Conservation (phyloP, 2,329 filamentous ascomycete genomes). For the Chrysoporthe austroafricana region DNA sequence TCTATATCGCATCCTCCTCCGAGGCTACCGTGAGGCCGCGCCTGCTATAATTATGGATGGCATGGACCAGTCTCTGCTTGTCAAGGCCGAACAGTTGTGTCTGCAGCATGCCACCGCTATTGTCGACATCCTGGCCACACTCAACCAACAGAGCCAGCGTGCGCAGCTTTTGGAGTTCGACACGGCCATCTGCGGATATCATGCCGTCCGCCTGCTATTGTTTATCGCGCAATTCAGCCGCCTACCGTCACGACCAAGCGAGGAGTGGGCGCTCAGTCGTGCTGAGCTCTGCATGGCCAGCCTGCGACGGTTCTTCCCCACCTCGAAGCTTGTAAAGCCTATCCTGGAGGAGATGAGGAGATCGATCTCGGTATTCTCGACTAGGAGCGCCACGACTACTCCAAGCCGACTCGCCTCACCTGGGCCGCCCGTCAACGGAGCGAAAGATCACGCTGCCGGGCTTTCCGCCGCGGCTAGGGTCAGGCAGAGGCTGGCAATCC, state of each 20-base stretch:
- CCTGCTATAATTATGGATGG: conserved; percentile 38
- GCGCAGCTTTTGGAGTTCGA: conserved; percentile 31
- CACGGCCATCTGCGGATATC: conserved; percentile 33
- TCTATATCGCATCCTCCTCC: conserved; percentile 47
- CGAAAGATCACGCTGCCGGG: conserved; percentile 14
- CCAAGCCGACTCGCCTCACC: conserved; percentile 19
- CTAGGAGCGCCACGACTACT: neutral
- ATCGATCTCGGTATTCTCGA: conserved; percentile 30
- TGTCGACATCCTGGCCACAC: conserved; percentile 30
- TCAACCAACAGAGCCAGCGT: conserved; percentile 31
- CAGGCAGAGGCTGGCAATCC: conserved; percentile 35
- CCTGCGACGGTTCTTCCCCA: conserved; percentile 34
- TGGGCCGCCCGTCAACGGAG: conserved; percentile 16
- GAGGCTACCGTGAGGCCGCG: conserved; percentile 45
- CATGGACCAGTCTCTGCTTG: conserved; percentile 36
- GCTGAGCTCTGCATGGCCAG: conserved; percentile 37
- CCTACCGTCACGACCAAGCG: conserved; percentile 20
- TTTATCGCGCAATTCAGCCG: conserved; percentile 33
- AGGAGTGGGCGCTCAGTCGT: conserved; percentile 34
- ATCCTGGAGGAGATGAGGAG: conserved; percentile 36
- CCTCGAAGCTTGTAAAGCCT: conserved; percentile 33
- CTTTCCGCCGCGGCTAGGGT: conserved; percentile 33
- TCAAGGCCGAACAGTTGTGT: conserved; percentile 33
- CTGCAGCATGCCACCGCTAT: conserved; percentile 26
- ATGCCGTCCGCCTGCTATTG: conserved; percentile 31